Base-by-base conservation (phyloP, 2,329 filamentous ascomycete species). In the Colletotrichum sansevieriae region DNA sequence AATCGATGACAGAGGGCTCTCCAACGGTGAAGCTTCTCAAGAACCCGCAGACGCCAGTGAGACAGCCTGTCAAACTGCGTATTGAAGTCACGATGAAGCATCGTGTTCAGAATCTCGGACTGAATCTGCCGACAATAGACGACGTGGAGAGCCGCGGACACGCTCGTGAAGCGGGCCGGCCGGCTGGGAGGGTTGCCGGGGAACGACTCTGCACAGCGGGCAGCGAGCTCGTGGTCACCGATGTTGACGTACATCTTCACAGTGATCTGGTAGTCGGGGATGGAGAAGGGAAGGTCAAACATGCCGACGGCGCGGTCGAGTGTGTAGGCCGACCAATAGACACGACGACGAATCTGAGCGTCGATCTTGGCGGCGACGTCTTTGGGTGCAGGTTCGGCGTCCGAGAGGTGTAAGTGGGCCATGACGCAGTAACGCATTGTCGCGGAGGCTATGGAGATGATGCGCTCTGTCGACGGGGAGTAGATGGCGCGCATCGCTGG, bases 321-420 rank as follows among this genome's bases (percentile, higher is more conserved):
- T 4, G 66, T 71, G 49, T 78, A 77, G 2, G 76, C 76, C 12
- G 73, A 76, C 76, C 76, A 77, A 66, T 77, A 78, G 22, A 75
- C 72, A 15, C 76, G 70, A 2, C 76, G 73, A 4, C 75, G 72
- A 10, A 73, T 39, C 58, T 77, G 76, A 3, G 73, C 65, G 51
- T 72, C 60, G 22, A 70, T 54, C 29, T 25, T 22, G 61, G 47
- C 25, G 12, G 46, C 39, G 33, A 56, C 51, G 39, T 35, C 22
- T 18, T 37, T 1, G 2, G 41, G 25, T 1, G 57, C 52, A 0
- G 22, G 22, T 22, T 22, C 22, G 4, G 22, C 22, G 22, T 22
- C 22, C 22, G 22, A 22, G 22, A 22, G 22, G 22, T 22, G 22
- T 22, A 22, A 2, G 3, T 22, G 71, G 4, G 71, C 58, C 66